Evolutionary conservation across 768 basidiomycete species (phyloP), one percentile per base, ranked within the genome.

Genomic region (Auricularia sp.): DNA sequence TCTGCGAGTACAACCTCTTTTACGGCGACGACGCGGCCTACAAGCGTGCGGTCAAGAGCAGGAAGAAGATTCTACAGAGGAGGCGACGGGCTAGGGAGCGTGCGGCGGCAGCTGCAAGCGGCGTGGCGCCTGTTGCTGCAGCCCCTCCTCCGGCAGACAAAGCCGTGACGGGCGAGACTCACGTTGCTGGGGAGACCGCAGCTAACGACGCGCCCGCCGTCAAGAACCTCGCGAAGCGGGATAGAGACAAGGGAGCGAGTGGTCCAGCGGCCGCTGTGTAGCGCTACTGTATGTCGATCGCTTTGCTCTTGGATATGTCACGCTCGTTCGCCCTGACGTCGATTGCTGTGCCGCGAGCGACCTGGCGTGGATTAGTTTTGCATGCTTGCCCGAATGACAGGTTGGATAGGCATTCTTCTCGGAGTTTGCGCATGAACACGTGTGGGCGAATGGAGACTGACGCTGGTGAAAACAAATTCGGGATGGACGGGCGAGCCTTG

Each of bases 1-100:
- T 89, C 70, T 98, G 96, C 79, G 96, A 98, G 77, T 95, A 94
- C 73, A 81, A 86, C 65, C 72, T 98, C 65, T 95, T 96, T 74
- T 98, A 89, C 73, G 92, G 93, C n/a, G 88, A 89, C 62, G 89
- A 89, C 47, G 65, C 76, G 63, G 82, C 79, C 64, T 87, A 89
- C 73, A 79, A 83, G 67, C 78, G 81, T 56, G 88, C 86, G 54
- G 77, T 93, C 66, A 77, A 85, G 74, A 85, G 81, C 68, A 77
- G 93, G 67, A 92, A 91, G 78, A 88, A 87, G 81, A 87, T 94
- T 59, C 77, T 94, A 68, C 80, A 79, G 70, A 76, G 89, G 63
- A 77, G 90, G 63, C 77, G 86, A 69, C 79, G 88, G 67, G 90
- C 90, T 36, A 82, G 85, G 73, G 90, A 90, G 76, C 77, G 88